Base-by-base conservation (phyloP, 2,329 filamentous ascomycete species). In the Mollisiaceae sp. region DNA sequence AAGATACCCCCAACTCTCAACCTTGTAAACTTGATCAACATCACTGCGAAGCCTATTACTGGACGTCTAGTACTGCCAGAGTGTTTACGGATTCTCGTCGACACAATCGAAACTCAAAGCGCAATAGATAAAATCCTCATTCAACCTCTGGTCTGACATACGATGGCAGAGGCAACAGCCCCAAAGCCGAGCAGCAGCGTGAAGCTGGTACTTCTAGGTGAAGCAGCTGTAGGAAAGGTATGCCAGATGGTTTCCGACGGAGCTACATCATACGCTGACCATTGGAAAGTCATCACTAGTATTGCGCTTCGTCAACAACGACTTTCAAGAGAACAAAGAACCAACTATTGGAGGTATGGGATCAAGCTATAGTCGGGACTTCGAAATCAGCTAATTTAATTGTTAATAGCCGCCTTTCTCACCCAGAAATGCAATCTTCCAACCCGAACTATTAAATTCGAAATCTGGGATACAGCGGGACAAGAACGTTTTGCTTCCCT, bases 261-360 rank as follows among this genome's bases (percentile, higher is more conserved):
- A 27, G 11, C 32, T 11, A 18, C 15, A 62, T 36, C 38, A 14
- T n/a, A 12, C 62, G 47, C 67, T 75, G 59, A 74, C 38, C 6
- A 38, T 14, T 1, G 18, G 47, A 32, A 58, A 97, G 95, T 98
- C 95, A 59, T 99, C 95, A 55, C 89, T 99, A 65, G 95, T 99
- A 69, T 86, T 99, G 77, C 93, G 95, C 77, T 99, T 99, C 81
- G 95, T 99, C 78, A 98, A 98, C 86, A 95, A 99, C 82, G 94
- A 98, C 81, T 99, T 99, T 77, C 95, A 99, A 83, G 95, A 98
- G 82, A 98, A 98, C 82, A 98, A 98, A 85, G 95, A 99, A 80
- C 95, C 95, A 68, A 99, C 95, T 71, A 99, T 99, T 81, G 95
- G 95, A 85, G 93, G 93, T 96, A 86, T 71, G 85, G 47, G 11